Base-by-base conservation (phyloP, 257 asterid genomes). In the Przewalskia tangutica region DNA sequence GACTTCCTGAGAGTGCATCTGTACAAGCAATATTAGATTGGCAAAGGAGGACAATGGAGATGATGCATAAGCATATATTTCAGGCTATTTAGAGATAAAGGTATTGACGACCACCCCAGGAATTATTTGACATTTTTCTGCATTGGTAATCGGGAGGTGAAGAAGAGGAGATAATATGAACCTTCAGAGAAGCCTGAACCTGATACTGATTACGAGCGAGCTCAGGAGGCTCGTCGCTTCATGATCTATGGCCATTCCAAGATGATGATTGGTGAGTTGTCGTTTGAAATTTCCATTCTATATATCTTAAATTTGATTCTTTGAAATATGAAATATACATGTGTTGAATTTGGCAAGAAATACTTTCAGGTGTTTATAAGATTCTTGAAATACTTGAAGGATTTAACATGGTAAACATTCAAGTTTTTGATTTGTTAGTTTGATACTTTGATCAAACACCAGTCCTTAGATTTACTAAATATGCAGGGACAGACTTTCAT, bases 231-330 rank as follows among this genome's bases (percentile, higher is more conserved):
- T 65, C 91, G 97, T 6, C 97, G 98, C 4, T 93, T 94, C 84
- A 94, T 94, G 97, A 94, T 94, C 76, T 94, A 94, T 20, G 98
- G 93, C n/a, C 98, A 94, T 81, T 64, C 98, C 82, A 94, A 94
- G 85, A 90, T 94, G 98, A 93, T 93, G 97, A 94, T 94, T 7
- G 95, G 98, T 94, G 79, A 84, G 83, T 13, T 59, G 2, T 36
- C 48, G 38, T 71, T 79, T 10, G 56, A 23, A 42, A 55, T 16
- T 42, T 1, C 53, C 14, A 11, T 32, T 55, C 44, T 23, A 27
- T 27, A 27, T 71, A 18, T 79, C 48, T 27, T 51, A 59, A 48
- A 4, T 70, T 71, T 2, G 20, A 16, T 3, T 32, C 14, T 34
- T 4, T 44, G 7, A 6, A 55, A 46, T 56, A 51, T 42, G 12